A percentile compares a stretch with the other conserved stretches of the same genome.
Conservation (phyloP, 1,284 basidiomycete genomes). For the Ganoderma sp. region DNA sequence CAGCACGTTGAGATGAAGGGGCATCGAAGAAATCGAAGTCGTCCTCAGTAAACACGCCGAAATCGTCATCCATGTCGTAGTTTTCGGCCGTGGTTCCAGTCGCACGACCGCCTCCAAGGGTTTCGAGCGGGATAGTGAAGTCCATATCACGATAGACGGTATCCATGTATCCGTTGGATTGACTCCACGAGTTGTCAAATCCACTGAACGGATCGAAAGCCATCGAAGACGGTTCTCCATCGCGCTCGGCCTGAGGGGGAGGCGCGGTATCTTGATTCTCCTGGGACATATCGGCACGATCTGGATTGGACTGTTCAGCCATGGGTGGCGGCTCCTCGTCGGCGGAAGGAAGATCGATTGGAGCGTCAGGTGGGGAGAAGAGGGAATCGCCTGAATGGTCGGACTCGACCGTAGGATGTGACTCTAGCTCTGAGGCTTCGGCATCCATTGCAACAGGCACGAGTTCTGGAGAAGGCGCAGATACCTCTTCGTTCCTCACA, state of each 20-base stretch:
- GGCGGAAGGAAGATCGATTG: constrained; percentile 24
- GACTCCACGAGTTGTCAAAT: constrained; percentile 48
- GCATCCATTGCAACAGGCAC: not conserved
- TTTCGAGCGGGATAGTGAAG: constrained; percentile 54
- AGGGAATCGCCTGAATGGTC: constrained; percentile 34
- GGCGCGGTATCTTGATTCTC: not conserved
- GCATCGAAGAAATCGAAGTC: constrained; percentile 80
- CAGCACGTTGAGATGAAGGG: constrained; percentile 32
- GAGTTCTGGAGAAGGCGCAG: not conserved
- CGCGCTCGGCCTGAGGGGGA: not conserved
- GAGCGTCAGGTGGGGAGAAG: constrained; percentile 33
- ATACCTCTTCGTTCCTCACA: constrained; percentile 5
- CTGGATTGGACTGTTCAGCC: constrained; percentile 8
- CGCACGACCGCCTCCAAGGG: constrained; percentile 41
- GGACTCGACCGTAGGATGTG: constrained; percentile 22
- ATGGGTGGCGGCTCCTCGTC: constrained; percentile 23
- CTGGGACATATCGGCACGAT: not conserved
- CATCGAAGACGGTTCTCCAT: not conserved
- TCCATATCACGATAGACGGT: constrained; percentile 44
- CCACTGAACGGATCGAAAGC: constrained; percentile 34
- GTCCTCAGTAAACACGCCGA: constrained; percentile 68
- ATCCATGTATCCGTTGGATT: constrained; percentile 51
- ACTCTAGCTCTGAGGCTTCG: constrained; percentile 23
- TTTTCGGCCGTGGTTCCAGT: constrained; percentile 41
- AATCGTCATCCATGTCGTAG: constrained; percentile 63